Conservation (phyloP, 441 rosid species). For the Arabidopsis lyrata region DNA sequence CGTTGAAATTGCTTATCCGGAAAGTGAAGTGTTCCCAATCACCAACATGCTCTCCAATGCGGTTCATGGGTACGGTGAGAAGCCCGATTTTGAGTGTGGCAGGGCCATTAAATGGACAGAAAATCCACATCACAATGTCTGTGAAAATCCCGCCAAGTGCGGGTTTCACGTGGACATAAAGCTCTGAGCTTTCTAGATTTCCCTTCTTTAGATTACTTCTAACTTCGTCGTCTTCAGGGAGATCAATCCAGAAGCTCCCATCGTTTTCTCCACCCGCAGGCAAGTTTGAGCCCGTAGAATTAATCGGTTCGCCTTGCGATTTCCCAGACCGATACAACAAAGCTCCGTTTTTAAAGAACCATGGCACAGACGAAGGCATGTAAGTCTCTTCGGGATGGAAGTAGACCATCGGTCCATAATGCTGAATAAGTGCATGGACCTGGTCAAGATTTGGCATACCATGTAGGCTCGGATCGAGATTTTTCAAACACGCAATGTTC, state of each 20-base stretch:
- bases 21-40: slow-evolving; percentile 82
- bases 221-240: slow-evolving; percentile 53
- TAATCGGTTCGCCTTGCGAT: slow-evolving; percentile 51
- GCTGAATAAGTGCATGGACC: slow-evolving; percentile 60
- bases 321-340: slow-evolving; percentile 50
- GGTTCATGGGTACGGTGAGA: slow-evolving; percentile 57
- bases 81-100: slow-evolving; percentile 67
- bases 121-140: slow-evolving; percentile 73
- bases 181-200: slow-evolving; percentile 64
- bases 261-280: slow-evolving; percentile 66
- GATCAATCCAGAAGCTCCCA: slow-evolving; percentile 66
- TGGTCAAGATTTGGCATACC: slow-evolving; percentile 71
- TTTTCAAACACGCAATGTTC: slow-evolving; percentile 64
- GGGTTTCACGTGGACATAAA: slow-evolving; percentile 73
- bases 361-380: slow-evolving; percentile 71
- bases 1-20: slow-evolving; percentile 61
- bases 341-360: slow-evolving; percentile 80
- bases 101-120: slow-evolving; percentile 77
- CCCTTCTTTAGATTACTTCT: slow-evolving; percentile 52
- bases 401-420: slow-evolving; percentile 68
- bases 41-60: slow-evolving; percentile 66
- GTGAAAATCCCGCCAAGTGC: slow-evolving; percentile 69
- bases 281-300: slow-evolving; percentile 56
- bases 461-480: slow-evolving; percentile 49
- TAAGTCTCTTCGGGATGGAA: slow-evolving; percentile 75